Base-by-base conservation (phyloP, 2,329 filamentous ascomycete genomes). In the Fusarium sp. region DNA sequence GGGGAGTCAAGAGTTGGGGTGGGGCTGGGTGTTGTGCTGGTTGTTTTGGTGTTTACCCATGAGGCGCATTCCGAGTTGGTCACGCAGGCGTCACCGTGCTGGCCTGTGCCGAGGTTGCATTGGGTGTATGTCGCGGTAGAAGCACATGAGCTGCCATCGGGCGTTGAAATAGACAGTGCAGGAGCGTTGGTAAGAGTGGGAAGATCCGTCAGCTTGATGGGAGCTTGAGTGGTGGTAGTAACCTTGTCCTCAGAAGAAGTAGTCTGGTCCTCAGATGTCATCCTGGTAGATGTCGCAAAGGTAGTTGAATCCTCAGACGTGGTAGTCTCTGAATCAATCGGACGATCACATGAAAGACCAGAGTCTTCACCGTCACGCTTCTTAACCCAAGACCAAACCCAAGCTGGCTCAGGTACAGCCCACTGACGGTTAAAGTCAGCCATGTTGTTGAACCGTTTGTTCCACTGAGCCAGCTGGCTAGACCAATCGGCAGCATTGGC, bases 11-110 rank as follows among this genome's bases (percentile, higher is more conserved):
- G n/a, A 2, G 54, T 58, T 1, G 54, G 46, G 4, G 54, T 59
- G 3, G 59, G 46, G 1, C 14, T 32, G 4, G 30, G 25, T 21
- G 47, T 59, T 1, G 59, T 59, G 11, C 45, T 58, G 2, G 62
- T 63, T 5, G 48, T 57, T 30, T 53, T 45, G 14, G 53, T 63
- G 25, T 49, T 53, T 2, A 63, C 48, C 63, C 59, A 66, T 10
- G 59, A 66, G 13, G 14, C 41, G 16, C 58, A 65, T 42, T 40
- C n/a, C 0, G 30, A 9, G 21, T 34, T 14, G 21, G 16, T 12
- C 1, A 65, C 18, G 4, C 62, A 63, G 1, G 41, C 62, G 1
- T 30, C 30, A 1, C 58, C 46, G 21, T 43, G 49, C 7, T 42
- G 14, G 12, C 51, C 61, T 9, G 23, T 25, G 1, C 58, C 62